Evolutionary conservation across 2,329 filamentous ascomycete genomes (phyloP), one percentile per base, ranked within the genome.

Genomic region (Pseudogymnoascus sp.): DNA sequence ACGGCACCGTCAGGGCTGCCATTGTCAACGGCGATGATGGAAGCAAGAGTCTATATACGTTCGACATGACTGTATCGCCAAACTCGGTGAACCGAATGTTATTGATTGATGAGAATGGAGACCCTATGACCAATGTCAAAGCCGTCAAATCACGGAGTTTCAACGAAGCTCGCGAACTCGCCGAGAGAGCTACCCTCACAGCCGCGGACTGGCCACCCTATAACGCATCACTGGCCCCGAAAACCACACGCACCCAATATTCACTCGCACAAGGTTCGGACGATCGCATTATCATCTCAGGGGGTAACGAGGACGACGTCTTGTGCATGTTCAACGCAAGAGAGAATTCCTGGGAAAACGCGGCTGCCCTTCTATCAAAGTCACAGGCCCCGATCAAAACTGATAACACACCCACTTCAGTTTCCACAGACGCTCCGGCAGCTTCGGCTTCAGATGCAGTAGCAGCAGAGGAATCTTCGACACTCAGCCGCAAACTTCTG

Each of bases 1-100:
- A 84, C 62, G 80, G 81, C 2, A 77, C 81, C 1, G 79, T 87
- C 59, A 84, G 87, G 70, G 85, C 84, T 26, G 80, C 85, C 0
- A 71, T 96, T 3, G 76, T 96, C n/a, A 78, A 79, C 11, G 89
- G 88, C 21, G 82, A 85, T 44, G 91, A 96, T 73, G 86, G 83
- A 29, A 93, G 89, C 74, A 93, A 90, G 72, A 85, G 87, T 40
- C 78, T 97, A 16, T 86, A 92, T 69, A 85, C 86, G 10, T 96
- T 95, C 69, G 86, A 96, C 72, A 82, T 92, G 76, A 82, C 82
- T 13, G 79, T 81, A 8, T 85, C 87, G 0, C 93, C 93, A 2
- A 96, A 96, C 72, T 76, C 79, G 6, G 89, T 96, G 47, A 84
- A 83, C 33, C 85, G 89, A 63, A 84, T 87, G 33, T 82, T 91